Percentiles rank a stretch among this genome's conserved stretches.
phyloP scores from a whole-genome alignment of 768 basidiomycete genomes.

The Cyclocybe cylindracea region DNA sequence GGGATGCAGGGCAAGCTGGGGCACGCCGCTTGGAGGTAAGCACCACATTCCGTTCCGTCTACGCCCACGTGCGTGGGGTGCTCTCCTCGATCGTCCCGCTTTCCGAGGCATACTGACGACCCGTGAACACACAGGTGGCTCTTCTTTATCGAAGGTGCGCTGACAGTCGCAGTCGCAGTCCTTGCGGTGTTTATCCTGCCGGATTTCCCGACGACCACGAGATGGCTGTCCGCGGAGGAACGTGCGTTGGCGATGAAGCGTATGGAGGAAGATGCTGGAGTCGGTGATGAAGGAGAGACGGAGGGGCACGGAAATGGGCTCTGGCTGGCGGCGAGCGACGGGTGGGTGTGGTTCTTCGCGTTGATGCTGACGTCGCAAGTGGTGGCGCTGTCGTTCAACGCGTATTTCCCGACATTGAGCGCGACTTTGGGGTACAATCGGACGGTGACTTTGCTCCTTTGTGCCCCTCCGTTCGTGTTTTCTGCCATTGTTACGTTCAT shows the following conservation, averaged over 20 bases:
- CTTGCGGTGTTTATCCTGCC: constrained; percentile 69
- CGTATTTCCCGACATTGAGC: constrained; percentile 81
- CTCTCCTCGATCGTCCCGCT: background rate
- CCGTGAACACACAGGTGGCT: constrained; percentile 53
- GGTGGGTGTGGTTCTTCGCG: constrained; percentile 83
- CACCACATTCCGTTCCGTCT: background rate
- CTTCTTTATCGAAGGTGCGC: constrained; percentile 72
- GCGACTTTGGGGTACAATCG: constrained; percentile 70
- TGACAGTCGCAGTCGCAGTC: constrained; percentile 55
- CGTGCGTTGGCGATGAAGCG: constrained; percentile 58
- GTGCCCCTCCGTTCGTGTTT: constrained; percentile 77
- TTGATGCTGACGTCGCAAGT: constrained; percentile 60
- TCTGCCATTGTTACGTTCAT: constrained; percentile 60
- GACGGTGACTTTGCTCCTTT: constrained; percentile 71
- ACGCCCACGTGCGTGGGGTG: background rate
- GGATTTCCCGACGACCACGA: constrained; percentile 68
- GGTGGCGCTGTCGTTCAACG: constrained; percentile 72
- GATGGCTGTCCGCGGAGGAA: constrained; percentile 63
- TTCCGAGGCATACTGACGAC: background rate
- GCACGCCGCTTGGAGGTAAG: constrained; percentile 74
- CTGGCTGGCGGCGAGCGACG: constrained; percentile 64
- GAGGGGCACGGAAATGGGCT: constrained; percentile 49
- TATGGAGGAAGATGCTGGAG: constrained; percentile 68
- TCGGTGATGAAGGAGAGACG: constrained; percentile 52
- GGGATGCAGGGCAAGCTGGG: constrained; percentile 76